Percentiles rank a stretch among this genome's conserved stretches.
phyloP scores from a whole-genome alignment of 306 rosid species.

The Hylodesmum podocarpum region DNA sequence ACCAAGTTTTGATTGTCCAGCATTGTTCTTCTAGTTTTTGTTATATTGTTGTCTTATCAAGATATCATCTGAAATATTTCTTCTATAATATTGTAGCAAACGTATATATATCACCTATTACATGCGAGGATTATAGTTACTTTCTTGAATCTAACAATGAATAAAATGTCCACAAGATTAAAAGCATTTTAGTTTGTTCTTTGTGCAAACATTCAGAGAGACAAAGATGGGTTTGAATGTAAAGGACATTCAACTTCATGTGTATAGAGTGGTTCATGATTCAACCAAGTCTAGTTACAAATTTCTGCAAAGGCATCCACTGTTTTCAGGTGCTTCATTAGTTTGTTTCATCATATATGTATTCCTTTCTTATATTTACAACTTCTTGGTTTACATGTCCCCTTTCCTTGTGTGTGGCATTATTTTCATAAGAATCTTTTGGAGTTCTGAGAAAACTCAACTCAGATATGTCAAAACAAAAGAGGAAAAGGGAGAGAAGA shows the following conservation, averaged over 20 bases:
- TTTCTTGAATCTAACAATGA: background rate
- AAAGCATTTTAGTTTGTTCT: background rate
- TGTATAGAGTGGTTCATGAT: slow-evolving; percentile 36
- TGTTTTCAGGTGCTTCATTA: slow-evolving; percentile 34
- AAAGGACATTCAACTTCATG: slow-evolving; percentile 44
- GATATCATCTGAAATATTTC: slow-evolving; percentile 5
- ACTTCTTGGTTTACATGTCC: slow-evolving; percentile 47
- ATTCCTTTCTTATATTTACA: slow-evolving; percentile 50
- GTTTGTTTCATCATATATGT: slow-evolving; percentile 39
- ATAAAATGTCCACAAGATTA: slow-evolving; percentile 4
- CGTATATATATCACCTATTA: background rate
- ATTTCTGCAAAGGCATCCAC: slow-evolving; percentile 52
- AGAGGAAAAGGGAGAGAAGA: slow-evolving; percentile 22
- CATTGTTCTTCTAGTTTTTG: slow-evolving; percentile 3
- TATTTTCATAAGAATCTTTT: slow-evolving; percentile 55
- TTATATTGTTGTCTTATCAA: background rate
- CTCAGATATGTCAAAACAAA: slow-evolving; percentile 30
- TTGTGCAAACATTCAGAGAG: background rate
- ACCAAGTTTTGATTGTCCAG: background rate
- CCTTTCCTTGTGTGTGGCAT: slow-evolving; percentile 64
- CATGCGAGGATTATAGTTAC: background rate
- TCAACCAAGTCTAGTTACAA: slow-evolving; percentile 37
- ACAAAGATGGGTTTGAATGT: slow-evolving; percentile 60
- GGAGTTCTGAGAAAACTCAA: slow-evolving; percentile 68
- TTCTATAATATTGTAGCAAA: background rate